Conservation (phyloP, 2,329 filamentous ascomycete genomes). For the Phoma sp. region DNA sequence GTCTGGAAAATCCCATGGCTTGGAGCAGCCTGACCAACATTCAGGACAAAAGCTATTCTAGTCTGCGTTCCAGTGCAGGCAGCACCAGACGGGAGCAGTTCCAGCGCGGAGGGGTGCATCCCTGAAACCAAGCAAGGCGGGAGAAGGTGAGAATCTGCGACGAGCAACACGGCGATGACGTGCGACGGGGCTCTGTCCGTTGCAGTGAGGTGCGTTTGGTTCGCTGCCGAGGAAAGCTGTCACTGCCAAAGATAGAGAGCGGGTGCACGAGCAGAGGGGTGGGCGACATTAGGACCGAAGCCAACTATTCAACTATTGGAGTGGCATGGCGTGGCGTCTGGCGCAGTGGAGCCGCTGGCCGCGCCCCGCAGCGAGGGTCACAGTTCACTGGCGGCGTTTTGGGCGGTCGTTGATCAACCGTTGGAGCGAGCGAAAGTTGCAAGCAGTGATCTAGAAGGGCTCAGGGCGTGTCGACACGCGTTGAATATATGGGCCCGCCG, state of each 20-base stretch:
- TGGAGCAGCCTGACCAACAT: constrained; percentile 5
- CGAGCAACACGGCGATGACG: constrained; percentile 6
- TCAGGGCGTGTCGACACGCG: constrained; percentile 7
- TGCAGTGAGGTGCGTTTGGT: neutral
- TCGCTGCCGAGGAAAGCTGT: constrained; percentile 2
- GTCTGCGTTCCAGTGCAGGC: constrained; percentile 1
- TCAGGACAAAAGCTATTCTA: constrained; percentile 5
- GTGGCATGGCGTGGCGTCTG: neutral
- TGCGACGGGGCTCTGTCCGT: neutral
- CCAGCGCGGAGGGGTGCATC: constrained; percentile 3
- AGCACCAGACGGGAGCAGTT: constrained; percentile 2
- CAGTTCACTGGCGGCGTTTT: constrained; percentile 5
- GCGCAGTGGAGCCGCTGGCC: neutral
- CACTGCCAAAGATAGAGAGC: constrained; percentile 7
- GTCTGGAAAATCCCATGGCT: constrained; percentile 4
- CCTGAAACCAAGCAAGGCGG: constrained; percentile 8
- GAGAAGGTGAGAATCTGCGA: neutral
- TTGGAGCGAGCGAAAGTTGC: constrained; percentile 1
- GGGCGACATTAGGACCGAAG: constrained; percentile 4
- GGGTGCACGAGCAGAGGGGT: constrained; percentile 10
- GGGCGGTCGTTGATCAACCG: constrained; percentile 14
- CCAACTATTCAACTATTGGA: constrained; percentile 7
- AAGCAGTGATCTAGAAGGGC: constrained; percentile 8
- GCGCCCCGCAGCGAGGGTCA: constrained; percentile 4
- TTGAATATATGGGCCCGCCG: constrained; percentile 14